Conservation (phyloP, 2,329 filamentous ascomycete species). For the Rhexocercosporidium sp. region DNA sequence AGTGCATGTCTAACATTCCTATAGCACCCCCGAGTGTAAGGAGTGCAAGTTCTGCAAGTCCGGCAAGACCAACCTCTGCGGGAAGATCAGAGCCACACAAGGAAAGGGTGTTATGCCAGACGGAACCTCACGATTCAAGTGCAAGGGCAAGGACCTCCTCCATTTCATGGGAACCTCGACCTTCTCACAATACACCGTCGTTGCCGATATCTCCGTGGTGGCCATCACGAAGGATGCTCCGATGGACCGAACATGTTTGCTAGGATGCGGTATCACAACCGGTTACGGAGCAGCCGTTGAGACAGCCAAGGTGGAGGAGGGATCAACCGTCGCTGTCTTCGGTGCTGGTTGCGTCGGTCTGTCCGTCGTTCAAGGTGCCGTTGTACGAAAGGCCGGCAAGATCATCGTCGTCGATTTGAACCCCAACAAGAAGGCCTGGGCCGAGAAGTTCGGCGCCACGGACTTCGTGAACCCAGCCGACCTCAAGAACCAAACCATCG, state of each 20-base stretch:
- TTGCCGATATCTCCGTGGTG: constrained; percentile 97
- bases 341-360: constrained; percentile 96
- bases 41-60: constrained; percentile 99
- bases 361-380: constrained; percentile 91
- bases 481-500: constrained; percentile 78
- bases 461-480: constrained; percentile 95
- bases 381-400: constrained; percentile 54
- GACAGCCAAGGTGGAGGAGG: constrained; percentile 90
- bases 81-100: constrained; percentile 97
- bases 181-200: constrained; percentile 98
- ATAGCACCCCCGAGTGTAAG: constrained; percentile 90
- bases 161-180: constrained; percentile 99
- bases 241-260: constrained; percentile 94
- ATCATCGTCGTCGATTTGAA: constrained; percentile 79
- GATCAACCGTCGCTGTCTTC: constrained; percentile 89
- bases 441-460: constrained; percentile 92
- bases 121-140: constrained; percentile 91
- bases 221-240: constrained; percentile 88
- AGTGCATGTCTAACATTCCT: constrained; percentile 12
- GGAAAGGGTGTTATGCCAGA: constrained; percentile 97
- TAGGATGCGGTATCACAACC: constrained; percentile 98
- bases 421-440: constrained; percentile 88
- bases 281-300: constrained; percentile 95
- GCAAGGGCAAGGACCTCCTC: constrained; percentile 91
- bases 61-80: constrained; percentile 98